Evolutionary conservation across 2,329 filamentous ascomycete species (phyloP).

Genomic region (Penicillium sp.): DNA sequence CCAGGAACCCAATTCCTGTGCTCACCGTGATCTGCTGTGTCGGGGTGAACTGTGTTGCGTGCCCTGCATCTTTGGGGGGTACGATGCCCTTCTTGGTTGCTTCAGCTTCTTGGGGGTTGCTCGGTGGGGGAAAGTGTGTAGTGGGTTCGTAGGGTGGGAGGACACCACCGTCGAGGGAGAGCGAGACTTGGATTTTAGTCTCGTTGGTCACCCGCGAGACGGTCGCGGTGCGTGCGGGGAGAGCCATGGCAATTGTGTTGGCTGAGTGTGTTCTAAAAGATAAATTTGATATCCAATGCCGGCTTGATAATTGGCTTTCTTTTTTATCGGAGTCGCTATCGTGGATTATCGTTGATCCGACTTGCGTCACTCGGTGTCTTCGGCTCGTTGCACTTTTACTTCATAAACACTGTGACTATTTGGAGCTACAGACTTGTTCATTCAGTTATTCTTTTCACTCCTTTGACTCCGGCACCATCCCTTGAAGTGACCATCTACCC

Average conservation of each 20-base stretch:
- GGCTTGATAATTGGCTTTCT: constrained; percentile 16
- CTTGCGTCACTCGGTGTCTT: constrained; percentile 1
- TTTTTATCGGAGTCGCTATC: constrained; percentile 18
- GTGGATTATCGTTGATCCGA: constrained; percentile 24
- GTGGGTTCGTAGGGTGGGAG: constrained; percentile 42
- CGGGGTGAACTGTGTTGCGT: constrained; percentile 79
- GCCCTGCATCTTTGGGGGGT: constrained; percentile 50
- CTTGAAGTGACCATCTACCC: neutral
- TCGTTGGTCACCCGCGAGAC: constrained; percentile 93
- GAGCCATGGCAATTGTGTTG: constrained; percentile 21
- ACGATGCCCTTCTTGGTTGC: constrained; percentile 44
- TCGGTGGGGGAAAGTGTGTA: constrained; percentile 58
- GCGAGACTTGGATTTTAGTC: constrained; percentile 88
- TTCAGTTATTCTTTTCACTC: neutral
- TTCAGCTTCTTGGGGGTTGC: constrained; percentile 51
- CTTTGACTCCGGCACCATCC: neutral
- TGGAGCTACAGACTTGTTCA: neutral
- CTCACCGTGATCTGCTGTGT: constrained; percentile 81
- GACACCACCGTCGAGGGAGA: constrained; percentile 87
- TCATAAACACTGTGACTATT: constrained; percentile 4
- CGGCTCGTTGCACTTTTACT: neutral
- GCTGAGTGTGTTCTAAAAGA: neutral
- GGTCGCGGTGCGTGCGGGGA: constrained; percentile 65
- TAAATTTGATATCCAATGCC: neutral
- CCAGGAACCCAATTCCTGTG: constrained; percentile 94